Conservation (phyloP, 768 basidiomycete species). For the Suillus lakei region DNA sequence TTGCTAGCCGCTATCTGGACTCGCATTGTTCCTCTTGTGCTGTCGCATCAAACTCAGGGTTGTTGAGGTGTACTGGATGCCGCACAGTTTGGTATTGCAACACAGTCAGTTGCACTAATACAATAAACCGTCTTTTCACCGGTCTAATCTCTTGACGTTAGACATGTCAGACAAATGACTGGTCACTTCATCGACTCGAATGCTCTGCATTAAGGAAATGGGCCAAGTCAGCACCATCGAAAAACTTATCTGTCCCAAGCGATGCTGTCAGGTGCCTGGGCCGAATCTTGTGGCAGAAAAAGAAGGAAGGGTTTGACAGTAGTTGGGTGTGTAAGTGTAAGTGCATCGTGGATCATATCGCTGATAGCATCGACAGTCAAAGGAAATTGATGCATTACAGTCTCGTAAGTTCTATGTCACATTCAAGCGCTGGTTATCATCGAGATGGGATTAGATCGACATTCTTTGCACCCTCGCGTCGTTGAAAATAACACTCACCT, state of each 20-base stretch:
- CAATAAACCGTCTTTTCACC: slow-evolving; percentile 8
- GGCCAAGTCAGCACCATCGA: slow-evolving; percentile 54
- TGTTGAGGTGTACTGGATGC: slow-evolving; percentile 81
- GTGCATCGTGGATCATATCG: not conserved
- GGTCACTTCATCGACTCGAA: slow-evolving; percentile 78
- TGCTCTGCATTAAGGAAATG: slow-evolving; percentile 70
- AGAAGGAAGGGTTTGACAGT: slow-evolving; percentile 56
- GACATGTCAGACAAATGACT: slow-evolving; percentile 76
- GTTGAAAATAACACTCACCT: slow-evolving; percentile 68
- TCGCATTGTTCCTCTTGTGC: slow-evolving; percentile 75
- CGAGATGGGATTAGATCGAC: slow-evolving; percentile 52
- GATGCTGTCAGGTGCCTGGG: slow-evolving; percentile 84
- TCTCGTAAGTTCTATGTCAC: slow-evolving; percentile 59
- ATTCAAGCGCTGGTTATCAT: not conserved
- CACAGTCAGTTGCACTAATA: slow-evolving; percentile 47
- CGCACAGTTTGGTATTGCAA: slow-evolving; percentile 77
- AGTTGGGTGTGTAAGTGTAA: slow-evolving; percentile 54
- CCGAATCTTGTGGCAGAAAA: slow-evolving; percentile 69
- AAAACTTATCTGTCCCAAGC: slow-evolving; percentile 57
- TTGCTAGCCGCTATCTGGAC: slow-evolving; percentile 66
- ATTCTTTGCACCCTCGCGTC: slow-evolving; percentile 50
- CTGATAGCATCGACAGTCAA: slow-evolving; percentile 45
- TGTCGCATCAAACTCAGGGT: slow-evolving; percentile 36
- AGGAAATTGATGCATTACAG: slow-evolving; percentile 71
- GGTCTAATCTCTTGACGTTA: slow-evolving; percentile 29